phyloP scores from a whole-genome alignment of 179 eudicot genomes.

The Spergularia azorica region DNA sequence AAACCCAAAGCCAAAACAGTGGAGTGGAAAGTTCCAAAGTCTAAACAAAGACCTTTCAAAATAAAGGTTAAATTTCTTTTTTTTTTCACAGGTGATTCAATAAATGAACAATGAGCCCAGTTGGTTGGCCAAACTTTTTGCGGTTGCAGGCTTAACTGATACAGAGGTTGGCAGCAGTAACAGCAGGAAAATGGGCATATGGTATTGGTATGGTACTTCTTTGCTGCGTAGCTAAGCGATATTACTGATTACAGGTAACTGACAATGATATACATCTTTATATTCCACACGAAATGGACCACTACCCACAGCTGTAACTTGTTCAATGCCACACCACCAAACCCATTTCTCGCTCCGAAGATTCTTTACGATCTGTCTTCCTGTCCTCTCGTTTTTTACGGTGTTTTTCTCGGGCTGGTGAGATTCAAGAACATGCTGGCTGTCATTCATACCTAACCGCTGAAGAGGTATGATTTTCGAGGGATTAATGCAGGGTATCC shows the following conservation, averaged over 20 bases:
- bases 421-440: background rate
- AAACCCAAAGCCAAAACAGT: background rate
- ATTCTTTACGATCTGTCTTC: background rate
- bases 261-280: constrained; percentile 19
- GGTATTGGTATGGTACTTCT: background rate
- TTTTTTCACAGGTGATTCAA: constrained; percentile 4
- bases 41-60: background rate
- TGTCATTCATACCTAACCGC: background rate
- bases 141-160: constrained; percentile 14
- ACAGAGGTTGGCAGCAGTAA: background rate
- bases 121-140: constrained; percentile 18
- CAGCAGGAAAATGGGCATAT: constrained; percentile 14
- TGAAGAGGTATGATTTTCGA: background rate
- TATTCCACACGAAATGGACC: constrained; percentile 25
- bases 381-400: too few relatives aligned
- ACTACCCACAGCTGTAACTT: constrained; percentile 1
- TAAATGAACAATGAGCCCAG: constrained; percentile 20
- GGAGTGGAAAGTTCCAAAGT: background rate
- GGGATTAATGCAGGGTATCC: background rate
- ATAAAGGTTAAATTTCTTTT: background rate
- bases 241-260: constrained; percentile 11
- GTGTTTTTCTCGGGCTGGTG: background rate
- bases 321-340: constrained; percentile 5
- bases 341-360: background rate
- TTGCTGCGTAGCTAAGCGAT: background rate